Evolutionary conservation across 1,284 basidiomycete genomes (phyloP), one percentile per base, ranked within the genome.

Genomic region (Ceratobasidium sp.): DNA sequence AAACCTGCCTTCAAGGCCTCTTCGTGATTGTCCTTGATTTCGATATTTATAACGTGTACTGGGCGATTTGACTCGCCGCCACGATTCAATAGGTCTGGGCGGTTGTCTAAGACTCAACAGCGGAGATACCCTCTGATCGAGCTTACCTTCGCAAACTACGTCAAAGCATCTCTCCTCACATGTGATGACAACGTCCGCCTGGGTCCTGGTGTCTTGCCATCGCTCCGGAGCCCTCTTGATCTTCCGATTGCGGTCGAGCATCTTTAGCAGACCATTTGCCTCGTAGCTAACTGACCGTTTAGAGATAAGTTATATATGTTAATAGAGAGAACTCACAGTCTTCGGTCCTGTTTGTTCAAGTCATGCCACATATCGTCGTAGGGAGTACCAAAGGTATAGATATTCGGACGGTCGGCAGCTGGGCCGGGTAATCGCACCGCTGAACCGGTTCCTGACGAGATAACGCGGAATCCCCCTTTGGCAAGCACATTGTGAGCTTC

Each of bases 151-250:
- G 81, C 97, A 99, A 22, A 99, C 98, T 1, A 96, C 93, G 81
- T 99, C 98, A 83, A 96, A 99, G 83, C 98, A 99, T 74, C 97
- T 89, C 83, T 99, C 98, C 84, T 99, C 98, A 83, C 98, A 99
- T 2, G 98, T 99, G 79, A 99, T 98, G 17, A 99, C 97, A 17
- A 99, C 88, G 81, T 99, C 98, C 6, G 95, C 95, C 14, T 95
- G 86, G 0, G 91, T 90, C 80, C 87, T 92, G 73, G 89, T 92
- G 72, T 99, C 97, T 80, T 99, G 97, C 96, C 97, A 99, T 78
- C 96, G 89, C 82, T 99, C 96, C 45, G 98, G 98, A 8, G 97
- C 97, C 3, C 87, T 82, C 82, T 99, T 99, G 76, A 99, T 89
- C 76, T 91, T 89, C 75, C 98, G 86, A 85, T 99, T 99, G 50